These are phyloP conservation scores for Chaetomium sp. DNA, from an alignment of 2,329 filamentous ascomycete species.

Conservation along the genomic window DNA sequence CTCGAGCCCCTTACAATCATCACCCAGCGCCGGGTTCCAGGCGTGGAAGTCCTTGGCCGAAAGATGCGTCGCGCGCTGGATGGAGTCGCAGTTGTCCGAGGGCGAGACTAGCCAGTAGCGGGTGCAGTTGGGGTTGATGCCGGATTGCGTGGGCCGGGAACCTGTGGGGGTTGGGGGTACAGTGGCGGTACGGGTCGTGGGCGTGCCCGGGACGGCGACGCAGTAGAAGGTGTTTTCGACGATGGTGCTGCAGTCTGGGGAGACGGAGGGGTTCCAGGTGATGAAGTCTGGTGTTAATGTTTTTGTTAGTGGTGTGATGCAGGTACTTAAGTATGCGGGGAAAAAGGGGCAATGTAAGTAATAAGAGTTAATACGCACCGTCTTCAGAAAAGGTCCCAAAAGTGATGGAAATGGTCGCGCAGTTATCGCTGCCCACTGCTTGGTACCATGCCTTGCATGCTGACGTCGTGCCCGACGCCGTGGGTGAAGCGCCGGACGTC, in stretches of 20 bases:
- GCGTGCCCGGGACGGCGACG: neutral
- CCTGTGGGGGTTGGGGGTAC: neutral
- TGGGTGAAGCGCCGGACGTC: constrained; percentile 6
- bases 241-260: neutral
- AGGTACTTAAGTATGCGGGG: no score
- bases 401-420: neutral
- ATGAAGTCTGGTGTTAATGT: neutral
- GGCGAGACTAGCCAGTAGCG: constrained; percentile 18
- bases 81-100: constrained; percentile 16
- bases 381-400: constrained; percentile 4
- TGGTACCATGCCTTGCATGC: neutral
- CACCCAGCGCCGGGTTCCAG: constrained; percentile 7
- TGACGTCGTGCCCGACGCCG: constrained; percentile 5
- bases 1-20: neutral
- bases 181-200: neutral
- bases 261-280: neutral
- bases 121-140: constrained; percentile 10
- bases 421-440: neutral
- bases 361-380: neutral
- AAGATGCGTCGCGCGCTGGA: constrained; percentile 15
- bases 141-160: neutral
- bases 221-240: neutral
- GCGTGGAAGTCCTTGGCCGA: neutral
- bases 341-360: neutral
- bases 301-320: neutral